Conservation (phyloP, 176 grass and related monocot genomes). For the Phyllostachys edulis region DNA sequence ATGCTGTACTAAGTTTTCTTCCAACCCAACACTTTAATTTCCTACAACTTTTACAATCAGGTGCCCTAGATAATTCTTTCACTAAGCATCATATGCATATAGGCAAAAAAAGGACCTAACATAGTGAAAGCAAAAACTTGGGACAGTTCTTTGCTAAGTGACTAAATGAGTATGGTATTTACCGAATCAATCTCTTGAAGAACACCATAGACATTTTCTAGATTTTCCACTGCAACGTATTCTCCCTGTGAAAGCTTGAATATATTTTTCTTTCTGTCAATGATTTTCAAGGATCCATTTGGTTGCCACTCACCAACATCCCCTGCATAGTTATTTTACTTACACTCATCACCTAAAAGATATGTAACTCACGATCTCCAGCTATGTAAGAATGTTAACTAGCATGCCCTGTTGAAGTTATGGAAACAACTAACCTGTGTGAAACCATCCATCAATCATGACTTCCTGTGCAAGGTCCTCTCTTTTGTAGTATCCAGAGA, state of each 20-base stretch:
- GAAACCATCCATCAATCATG: constrained; percentile 95
- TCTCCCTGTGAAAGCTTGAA: constrained; percentile 99
- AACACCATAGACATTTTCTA: constrained; percentile 85
- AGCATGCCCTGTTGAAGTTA: constrained; percentile 31
- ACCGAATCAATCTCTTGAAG: constrained; percentile 77
- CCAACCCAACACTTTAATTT: background rate
- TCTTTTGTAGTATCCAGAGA: constrained; percentile 92
- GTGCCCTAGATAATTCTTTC: background rate
- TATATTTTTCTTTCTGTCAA: constrained; percentile 99
- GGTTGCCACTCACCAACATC: constrained; percentile 94
- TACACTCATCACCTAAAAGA: constrained; percentile 4
- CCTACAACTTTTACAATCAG: background rate
- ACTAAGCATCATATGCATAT: background rate
- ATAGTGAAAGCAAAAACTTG: background rate
- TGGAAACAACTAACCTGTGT: constrained; percentile 69
- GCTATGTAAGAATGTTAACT: background rate
- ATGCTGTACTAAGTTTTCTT: background rate
- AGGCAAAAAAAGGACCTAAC: background rate
- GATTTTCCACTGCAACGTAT: constrained; percentile 93
- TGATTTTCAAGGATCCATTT: constrained; percentile 84
- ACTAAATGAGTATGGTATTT: constrained; percentile 18
- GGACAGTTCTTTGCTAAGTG: background rate
- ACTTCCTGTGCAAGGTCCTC: constrained; percentile 76
- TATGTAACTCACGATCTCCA: background rate
- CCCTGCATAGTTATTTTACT: constrained; percentile 44